Conservation (phyloP, 257 asterid genomes). For the Haberlea rhodopensis region DNA sequence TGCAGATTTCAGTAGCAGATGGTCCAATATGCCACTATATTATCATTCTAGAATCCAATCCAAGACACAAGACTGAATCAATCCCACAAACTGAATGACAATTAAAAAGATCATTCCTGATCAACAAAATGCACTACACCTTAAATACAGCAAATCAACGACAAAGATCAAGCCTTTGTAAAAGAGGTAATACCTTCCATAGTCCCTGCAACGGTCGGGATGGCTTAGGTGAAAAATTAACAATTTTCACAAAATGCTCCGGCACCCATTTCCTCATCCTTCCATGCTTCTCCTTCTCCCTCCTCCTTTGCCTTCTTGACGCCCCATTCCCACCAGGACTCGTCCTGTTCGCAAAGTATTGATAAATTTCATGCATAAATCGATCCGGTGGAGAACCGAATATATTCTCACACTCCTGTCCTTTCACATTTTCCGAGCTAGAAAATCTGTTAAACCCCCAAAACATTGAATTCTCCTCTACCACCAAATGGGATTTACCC, state of each 20-base stretch:
- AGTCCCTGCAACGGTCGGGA: no score
- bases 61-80: no score
- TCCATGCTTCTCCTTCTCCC: conserved; percentile 70
- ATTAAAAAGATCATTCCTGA: no score
- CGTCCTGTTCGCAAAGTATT: conserved; percentile 70
- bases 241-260: conserved; percentile 71
- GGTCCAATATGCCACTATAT: no score
- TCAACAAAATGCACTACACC: no score
- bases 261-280: conserved; percentile 65
- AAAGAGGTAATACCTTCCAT: conserved; percentile 73
- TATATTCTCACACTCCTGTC: conserved; percentile 49
- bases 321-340: conserved; percentile 76
- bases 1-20: no score
- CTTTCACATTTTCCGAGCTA: conserved; percentile 37
- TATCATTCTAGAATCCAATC: no score
- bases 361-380: conserved; percentile 73
- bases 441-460: conserved; percentile 29
- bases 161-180: not conserved
- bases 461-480: conserved; percentile 57
- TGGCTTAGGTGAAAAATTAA: conserved; percentile 61
- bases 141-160: no score
- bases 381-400: conserved; percentile 75
- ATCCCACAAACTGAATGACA: no score
- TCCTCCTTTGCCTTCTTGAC: conserved; percentile 81
- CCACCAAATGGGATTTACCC: conserved; percentile 57